Evolutionary conservation across 2,329 filamentous ascomycete genomes (phyloP).

Genomic region (Teratosphaeria nubilosa): DNA sequence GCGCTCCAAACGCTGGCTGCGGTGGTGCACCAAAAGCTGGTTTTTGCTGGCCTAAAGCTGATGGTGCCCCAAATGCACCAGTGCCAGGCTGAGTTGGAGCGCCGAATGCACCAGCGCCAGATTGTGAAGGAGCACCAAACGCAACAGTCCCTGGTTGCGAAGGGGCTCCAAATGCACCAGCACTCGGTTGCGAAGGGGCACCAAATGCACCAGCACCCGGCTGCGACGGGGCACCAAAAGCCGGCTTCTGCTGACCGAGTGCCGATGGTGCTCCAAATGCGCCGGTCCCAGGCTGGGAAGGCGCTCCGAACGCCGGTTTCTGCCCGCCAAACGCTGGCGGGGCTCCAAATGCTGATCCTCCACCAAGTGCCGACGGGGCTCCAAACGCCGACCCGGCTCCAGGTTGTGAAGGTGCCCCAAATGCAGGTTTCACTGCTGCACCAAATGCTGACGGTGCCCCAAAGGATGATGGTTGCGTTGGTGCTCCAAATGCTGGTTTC

Average conservation of each 20-base stretch:
- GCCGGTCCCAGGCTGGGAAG: not conserved
- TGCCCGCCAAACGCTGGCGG: constrained; percentile 1
- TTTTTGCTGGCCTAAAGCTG: constrained; percentile 7
- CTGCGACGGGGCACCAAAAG: constrained; percentile 22
- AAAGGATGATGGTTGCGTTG: constrained; percentile 7
- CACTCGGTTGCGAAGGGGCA: constrained; percentile 11
- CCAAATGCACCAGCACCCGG: constrained; percentile 1
- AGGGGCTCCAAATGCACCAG: constrained; percentile 20
- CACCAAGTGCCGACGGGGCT: not conserved
- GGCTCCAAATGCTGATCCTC: constrained; percentile 3
- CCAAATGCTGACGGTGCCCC: constrained; percentile 6
- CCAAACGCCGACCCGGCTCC: constrained; percentile 4
- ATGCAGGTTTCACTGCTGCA: not conserved
- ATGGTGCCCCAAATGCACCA: constrained; percentile 13
- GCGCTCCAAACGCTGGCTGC: constrained; percentile 8
- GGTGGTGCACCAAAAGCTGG: constrained; percentile 9
- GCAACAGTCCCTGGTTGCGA: constrained; percentile 4
- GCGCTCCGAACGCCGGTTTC: constrained; percentile 2
- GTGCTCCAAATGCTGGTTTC: constrained; percentile 4
- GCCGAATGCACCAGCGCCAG: constrained; percentile 15
- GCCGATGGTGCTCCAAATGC: constrained; percentile 22
- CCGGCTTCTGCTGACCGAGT: constrained; percentile 8
- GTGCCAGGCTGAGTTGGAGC: constrained; percentile 14
- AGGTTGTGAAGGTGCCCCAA: not conserved
- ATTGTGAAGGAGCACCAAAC: constrained; percentile 8